Conservation (phyloP, 176 grass and related monocot genomes). For the Lolium perenne region DNA sequence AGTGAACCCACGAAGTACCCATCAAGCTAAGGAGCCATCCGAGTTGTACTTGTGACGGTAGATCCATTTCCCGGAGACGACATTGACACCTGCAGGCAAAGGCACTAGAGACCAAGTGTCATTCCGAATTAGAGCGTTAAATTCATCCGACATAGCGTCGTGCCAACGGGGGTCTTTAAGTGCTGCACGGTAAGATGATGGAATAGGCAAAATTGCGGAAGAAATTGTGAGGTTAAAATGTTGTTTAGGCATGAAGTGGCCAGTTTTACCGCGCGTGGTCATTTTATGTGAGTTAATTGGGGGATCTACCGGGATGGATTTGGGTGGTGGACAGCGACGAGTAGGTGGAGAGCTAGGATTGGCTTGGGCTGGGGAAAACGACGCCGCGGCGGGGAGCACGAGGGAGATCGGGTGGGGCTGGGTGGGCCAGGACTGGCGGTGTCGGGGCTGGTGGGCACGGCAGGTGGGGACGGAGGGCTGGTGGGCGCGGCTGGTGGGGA, state of each 20-base stretch:
- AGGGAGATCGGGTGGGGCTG: too few species aligned
- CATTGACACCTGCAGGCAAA: not conserved
- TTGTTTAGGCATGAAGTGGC: not conserved
- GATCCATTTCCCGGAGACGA: not conserved
- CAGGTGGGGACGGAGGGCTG: not conserved
- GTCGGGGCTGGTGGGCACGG: rapidly evolving
- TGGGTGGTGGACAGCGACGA: not conserved
- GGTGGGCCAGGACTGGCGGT: too few species aligned
- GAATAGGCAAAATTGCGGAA: not conserved
- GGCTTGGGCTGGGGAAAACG: too few species aligned
- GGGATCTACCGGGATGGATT: not conserved
- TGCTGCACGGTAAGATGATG: not conserved
- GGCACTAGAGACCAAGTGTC: not conserved
- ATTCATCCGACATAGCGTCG: not conserved
- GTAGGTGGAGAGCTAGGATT: too few species aligned
- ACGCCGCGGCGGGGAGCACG: rapidly evolving
- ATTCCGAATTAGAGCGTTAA: not conserved
- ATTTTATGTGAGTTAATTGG: not conserved
- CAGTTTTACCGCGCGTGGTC: not conserved
- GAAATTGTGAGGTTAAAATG: not conserved
- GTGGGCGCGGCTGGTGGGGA: not conserved
- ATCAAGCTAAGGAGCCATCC: not conserved
- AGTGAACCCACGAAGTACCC: not conserved
- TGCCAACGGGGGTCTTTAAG: not conserved
- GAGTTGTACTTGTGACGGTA: not conserved